phyloP scores from a whole-genome alignment of 306 rosid genomes.

The Sicyos edulis region DNA sequence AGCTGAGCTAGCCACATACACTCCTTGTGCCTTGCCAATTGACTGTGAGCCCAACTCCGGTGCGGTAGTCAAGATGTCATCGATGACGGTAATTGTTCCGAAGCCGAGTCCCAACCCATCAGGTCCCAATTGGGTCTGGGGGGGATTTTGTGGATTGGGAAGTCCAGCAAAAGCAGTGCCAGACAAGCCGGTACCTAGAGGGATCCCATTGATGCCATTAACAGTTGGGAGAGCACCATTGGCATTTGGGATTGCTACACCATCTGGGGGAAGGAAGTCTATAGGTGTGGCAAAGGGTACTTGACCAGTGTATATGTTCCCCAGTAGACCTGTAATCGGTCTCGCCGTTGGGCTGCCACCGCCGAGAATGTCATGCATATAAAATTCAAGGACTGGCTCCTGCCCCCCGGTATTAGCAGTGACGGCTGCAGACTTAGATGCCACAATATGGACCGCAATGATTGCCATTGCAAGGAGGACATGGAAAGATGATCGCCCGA shows the following conservation, averaged over 20 bases:
- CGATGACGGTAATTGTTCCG: slow-evolving; percentile 78
- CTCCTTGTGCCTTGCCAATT: slow-evolving; percentile 68
- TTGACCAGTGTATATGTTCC: slow-evolving; percentile 77
- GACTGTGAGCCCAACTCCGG: slow-evolving; percentile 74
- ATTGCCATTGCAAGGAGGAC: slow-evolving; percentile 29
- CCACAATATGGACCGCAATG: slow-evolving; percentile 26
- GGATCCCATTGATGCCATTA: slow-evolving; percentile 71
- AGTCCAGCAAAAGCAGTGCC: slow-evolving; percentile 63
- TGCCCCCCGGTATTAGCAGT: slow-evolving; percentile 44
- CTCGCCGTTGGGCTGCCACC: slow-evolving; percentile 74
- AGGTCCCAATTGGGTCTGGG: slow-evolving; percentile 44
- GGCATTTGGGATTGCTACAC: slow-evolving; percentile 73
- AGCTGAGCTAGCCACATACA: slow-evolving; percentile 81
- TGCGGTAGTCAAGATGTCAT: slow-evolving; percentile 54
- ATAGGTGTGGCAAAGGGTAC: slow-evolving; percentile 75
- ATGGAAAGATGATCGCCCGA: slow-evolving; percentile 19
- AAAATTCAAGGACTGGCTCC: slow-evolving; percentile 58
- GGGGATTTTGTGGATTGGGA: slow-evolving; percentile 31
- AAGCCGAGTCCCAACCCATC: slow-evolving; percentile 76
- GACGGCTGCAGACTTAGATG: slow-evolving; percentile 34
- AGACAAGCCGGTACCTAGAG: slow-evolving; percentile 74
- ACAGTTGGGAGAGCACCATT: slow-evolving; percentile 74
- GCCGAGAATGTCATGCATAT: slow-evolving; percentile 86
- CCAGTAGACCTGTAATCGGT: slow-evolving; percentile 69
- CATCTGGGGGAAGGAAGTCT: slow-evolving; percentile 56